Evolutionary conservation across 1,139 yeast genomes (phyloP).

Genomic region (Suhomyces wounanorum): DNA sequence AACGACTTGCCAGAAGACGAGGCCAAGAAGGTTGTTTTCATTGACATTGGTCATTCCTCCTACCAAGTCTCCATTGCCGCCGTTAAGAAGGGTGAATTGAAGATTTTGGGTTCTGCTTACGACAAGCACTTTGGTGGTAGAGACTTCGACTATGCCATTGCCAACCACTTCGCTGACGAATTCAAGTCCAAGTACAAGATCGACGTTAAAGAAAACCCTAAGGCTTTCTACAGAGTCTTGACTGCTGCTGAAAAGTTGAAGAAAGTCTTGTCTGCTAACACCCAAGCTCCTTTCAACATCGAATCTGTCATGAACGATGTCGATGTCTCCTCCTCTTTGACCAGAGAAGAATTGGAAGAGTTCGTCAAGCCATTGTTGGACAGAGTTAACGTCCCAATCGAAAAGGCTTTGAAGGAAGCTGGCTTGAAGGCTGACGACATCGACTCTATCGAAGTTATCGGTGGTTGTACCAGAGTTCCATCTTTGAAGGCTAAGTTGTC

Average conservation of each 20-base stretch:
- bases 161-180: slow-evolving; percentile 92
- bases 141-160: slow-evolving; percentile 89
- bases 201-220: slow-evolving; percentile 85
- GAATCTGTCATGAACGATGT: slow-evolving; percentile 98
- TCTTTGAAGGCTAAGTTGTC: slow-evolving; percentile 77
- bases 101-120: slow-evolving; percentile 86
- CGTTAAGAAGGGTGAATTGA: slow-evolving; percentile 94
- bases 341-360: slow-evolving; percentile 92
- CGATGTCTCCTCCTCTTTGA: slow-evolving; percentile 87
- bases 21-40: slow-evolving; percentile 86
- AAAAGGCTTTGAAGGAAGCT: slow-evolving; percentile 79
- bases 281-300: slow-evolving; percentile 90
- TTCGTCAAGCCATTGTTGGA: slow-evolving; percentile 79
- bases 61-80: slow-evolving; percentile 90
- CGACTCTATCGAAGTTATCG: slow-evolving; percentile 91
- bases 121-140: slow-evolving; percentile 99
- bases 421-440: slow-evolving; percentile 70
- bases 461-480: slow-evolving; percentile 99
- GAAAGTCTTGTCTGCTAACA: slow-evolving; percentile 95
- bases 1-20: slow-evolving; percentile 92
- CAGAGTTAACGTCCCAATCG: slow-evolving; percentile 75
- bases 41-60: slow-evolving; percentile 96
- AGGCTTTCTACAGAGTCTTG: slow-evolving; percentile 92
- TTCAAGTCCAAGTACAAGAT: slow-evolving; percentile 91
- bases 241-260: slow-evolving; percentile 91